A percentile compares a stretch with the other conserved stretches of the same genome.
phyloP scores from a whole-genome alignment of 345 rosid species.

The Ceriops zippeliana region DNA sequence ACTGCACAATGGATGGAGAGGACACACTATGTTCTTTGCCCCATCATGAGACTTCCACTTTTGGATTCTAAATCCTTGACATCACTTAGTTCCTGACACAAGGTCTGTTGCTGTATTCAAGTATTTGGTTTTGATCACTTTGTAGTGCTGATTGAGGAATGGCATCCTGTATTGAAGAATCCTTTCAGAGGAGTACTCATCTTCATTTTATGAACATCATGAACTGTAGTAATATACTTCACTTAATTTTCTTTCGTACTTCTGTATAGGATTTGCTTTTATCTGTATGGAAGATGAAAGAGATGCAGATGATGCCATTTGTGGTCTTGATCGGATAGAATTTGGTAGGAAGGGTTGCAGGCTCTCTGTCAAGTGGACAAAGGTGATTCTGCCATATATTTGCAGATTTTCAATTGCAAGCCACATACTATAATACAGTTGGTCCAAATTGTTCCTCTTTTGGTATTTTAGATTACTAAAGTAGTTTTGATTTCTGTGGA shows the following conservation, averaged over 20 bases:
- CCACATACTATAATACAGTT: no score
- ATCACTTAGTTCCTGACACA: slow-evolving; percentile 65
- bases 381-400: slow-evolving; percentile 35
- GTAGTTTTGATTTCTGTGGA: no score
- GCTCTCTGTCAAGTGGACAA: slow-evolving; percentile 98
- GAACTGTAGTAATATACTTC: not conserved
- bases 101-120: slow-evolving; percentile 76
- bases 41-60: slow-evolving; percentile 70
- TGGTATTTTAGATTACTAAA: no score
- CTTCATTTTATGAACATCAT: slow-evolving; percentile 1
- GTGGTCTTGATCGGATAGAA: slow-evolving; percentile 76
- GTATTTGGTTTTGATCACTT: slow-evolving; percentile 32
- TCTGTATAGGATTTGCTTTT: slow-evolving; percentile 73
- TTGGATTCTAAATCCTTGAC: slow-evolving; percentile 87
- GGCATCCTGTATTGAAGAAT: slow-evolving; percentile 31
- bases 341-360: slow-evolving; percentile 91
- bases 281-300: slow-evolving; percentile 95
- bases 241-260: not conserved
- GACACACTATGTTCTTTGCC: slow-evolving; percentile 63
- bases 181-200: slow-evolving; percentile 37
- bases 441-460: no score
- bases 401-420: not conserved
- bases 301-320: slow-evolving; percentile 97
- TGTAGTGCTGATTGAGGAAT: slow-evolving; percentile 26
- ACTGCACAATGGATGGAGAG: slow-evolving; percentile 59